Evolutionary conservation across 495 filamentous ascomycete species (phyloP), one percentile per base, ranked within the genome.

Genomic region (Parmelia sp.): DNA sequence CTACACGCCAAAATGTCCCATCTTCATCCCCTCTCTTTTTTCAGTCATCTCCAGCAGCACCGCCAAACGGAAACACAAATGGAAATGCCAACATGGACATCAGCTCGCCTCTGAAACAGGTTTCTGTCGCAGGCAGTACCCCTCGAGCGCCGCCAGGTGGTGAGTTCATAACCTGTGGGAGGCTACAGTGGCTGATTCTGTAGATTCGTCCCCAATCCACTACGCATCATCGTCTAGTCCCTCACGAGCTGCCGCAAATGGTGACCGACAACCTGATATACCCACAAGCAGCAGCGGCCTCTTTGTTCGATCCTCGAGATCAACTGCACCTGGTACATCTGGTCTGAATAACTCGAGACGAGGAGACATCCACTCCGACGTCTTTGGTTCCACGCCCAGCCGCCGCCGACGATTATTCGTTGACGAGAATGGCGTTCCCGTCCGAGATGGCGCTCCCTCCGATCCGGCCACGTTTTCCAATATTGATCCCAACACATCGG

Each of bases 151-250:
- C 63, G 6, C 62, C 62, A 58, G 57, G 66, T 21, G 65, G 67
- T 69, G 44, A 56, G 33, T 63, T 14, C 6, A 10, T 6, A 33
- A 49, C 17, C 37, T 21, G 1, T 58, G 57, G 25, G 44, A 56
- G 45, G 55, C 11, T n/a, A 44, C 62, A 56, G 44, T 64, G 39
- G 8, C 12, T 5, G 63, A 10, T 56, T 58, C 5, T 36, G 58
- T 61, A 95, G 92, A 92, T 68, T 97, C 92, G 0, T 97, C 92
- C 11, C 92, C 92, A 1, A 90, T 97, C 68, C 86, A 86, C 67
- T 97, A 96, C 70, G 88, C 87, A 36, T 83, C 92, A 56, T 95
- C 90, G 72, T 94, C 92, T 39, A 94, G 90, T 72, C 90, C 91
- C 3, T 84, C 84, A 25, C 83, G 85, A 62, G 71, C 71, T 29